Evolutionary conservation across 2,329 filamentous ascomycete genomes (phyloP).

Genomic region (Botrytis cinerea): DNA sequence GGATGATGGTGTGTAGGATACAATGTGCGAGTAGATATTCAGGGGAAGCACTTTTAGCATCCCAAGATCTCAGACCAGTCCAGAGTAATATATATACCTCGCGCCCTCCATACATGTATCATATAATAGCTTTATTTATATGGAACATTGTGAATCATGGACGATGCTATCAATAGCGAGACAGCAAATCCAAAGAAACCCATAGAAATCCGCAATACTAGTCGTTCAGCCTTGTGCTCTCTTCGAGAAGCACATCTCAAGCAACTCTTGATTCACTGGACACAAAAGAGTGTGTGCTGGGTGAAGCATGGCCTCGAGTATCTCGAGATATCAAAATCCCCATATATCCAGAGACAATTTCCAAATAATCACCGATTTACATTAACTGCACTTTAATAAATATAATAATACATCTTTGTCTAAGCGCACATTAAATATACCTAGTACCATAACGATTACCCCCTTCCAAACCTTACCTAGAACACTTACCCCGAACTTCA

Average conservation of each 20-base stretch:
- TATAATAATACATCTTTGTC: not conserved
- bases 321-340: not conserved
- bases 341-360: not conserved
- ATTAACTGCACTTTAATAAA: not conserved
- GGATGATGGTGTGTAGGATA: not conserved
- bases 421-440: slow-evolving; percentile 2
- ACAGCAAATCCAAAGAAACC: not conserved
- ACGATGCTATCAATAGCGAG: not conserved
- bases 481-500: slow-evolving; percentile 1
- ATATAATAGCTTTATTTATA: not conserved
- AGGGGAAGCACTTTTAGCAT: not conserved
- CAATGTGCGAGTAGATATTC: not conserved
- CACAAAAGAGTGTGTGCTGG: not conserved
- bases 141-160: not conserved
- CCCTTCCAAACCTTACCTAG: slow-evolving; percentile 15
- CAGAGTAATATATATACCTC: not conserved
- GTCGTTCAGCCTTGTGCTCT: slow-evolving; percentile 1
- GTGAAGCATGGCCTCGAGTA: slow-evolving; percentile 2
- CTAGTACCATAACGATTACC: slow-evolving; percentile 1
- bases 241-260: not conserved
- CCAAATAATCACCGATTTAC: not conserved
- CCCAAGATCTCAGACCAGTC: not conserved
- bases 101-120: not conserved
- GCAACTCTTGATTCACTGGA: not conserved
- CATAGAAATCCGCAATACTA: not conserved